Evolutionary conservation across 108 stramenopile genomes (phyloP).

Genomic region (Nitzschia sp.): DNA sequence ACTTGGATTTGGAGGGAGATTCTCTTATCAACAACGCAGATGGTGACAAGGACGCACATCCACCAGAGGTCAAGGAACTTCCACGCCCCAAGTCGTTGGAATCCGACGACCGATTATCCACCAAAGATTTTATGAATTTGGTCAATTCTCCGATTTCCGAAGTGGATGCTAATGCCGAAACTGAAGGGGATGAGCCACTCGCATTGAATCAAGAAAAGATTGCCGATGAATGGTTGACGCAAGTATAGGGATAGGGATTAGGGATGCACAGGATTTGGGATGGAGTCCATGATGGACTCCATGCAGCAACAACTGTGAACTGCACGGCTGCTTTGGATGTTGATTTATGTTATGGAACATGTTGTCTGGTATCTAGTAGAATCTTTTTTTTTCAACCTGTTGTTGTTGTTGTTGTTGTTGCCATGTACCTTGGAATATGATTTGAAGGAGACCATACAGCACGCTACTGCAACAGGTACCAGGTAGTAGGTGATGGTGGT

Average conservation of each 20-base stretch:
- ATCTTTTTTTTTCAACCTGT: too few relatives aligned
- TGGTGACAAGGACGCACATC: neutral
- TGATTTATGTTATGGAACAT: too few relatives aligned
- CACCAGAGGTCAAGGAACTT: neutral
- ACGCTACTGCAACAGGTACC: too few relatives aligned
- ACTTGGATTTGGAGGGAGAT: slow-evolving; percentile 42
- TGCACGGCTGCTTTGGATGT: too few relatives aligned
- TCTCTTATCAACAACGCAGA: neutral
- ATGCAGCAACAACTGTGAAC: too few relatives aligned
- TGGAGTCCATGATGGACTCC: too few relatives aligned
- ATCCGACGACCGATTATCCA: slow-evolving; percentile 30
- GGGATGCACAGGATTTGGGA: too few relatives aligned
- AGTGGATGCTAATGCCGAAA: neutral
- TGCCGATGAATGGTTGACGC: slow-evolving; percentile 20
- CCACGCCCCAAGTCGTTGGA: slow-evolving; percentile 26
- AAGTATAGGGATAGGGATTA: slow-evolving; percentile 1
- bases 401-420: too few relatives aligned
- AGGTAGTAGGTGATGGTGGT: too few relatives aligned
- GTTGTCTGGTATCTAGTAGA: too few relatives aligned
- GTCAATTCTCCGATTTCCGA: slow-evolving; percentile 27
- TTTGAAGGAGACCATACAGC: too few relatives aligned
- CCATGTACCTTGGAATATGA: too few relatives aligned
- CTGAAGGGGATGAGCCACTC: slow-evolving; percentile 14
- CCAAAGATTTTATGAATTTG: slow-evolving; percentile 39
- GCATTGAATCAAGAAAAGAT: slow-evolving; percentile 23